phyloP scores from a whole-genome alignment of 2,329 filamentous ascomycete genomes.

The Aureobasidium leucospermi region DNA sequence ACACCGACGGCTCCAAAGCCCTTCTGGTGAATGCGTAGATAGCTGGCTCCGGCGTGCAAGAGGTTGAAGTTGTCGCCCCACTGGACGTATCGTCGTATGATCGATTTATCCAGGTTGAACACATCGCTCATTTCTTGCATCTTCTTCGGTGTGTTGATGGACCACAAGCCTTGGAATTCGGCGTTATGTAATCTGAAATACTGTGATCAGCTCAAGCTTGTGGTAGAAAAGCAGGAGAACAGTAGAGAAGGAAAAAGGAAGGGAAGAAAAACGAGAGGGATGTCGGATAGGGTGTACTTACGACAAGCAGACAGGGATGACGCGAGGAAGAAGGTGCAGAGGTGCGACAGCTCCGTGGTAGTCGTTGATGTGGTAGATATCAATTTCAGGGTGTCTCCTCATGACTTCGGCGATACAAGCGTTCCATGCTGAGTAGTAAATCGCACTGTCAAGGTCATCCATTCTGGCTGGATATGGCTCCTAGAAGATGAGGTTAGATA shows the following conservation, averaged over 20 bases:
- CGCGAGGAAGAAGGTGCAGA: slow-evolving; percentile 56
- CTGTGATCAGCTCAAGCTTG: slow-evolving; percentile 34
- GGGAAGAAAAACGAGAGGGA: too few species aligned
- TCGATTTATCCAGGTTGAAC: slow-evolving; percentile 52
- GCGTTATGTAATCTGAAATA: slow-evolving; percentile 51
- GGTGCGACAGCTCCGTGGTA: slow-evolving; percentile 58
- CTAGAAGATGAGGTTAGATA: slow-evolving; percentile 16
- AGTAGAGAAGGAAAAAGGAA: too few species aligned
- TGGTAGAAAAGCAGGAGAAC: too few species aligned
- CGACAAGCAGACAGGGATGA: slow-evolving; percentile 55
- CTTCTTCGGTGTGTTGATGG: slow-evolving; percentile 55
- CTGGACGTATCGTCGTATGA: slow-evolving; percentile 55
- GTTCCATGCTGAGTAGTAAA: slow-evolving; percentile 65
- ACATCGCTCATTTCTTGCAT: slow-evolving; percentile 56
- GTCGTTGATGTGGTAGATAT: slow-evolving; percentile 61
- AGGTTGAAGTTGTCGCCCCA: slow-evolving; percentile 64
- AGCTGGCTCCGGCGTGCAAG: slow-evolving; percentile 57
- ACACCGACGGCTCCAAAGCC: slow-evolving; percentile 63
- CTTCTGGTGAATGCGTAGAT: slow-evolving; percentile 58
- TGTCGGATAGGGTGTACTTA: too few species aligned
- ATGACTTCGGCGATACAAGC: slow-evolving; percentile 59
- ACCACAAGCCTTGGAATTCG: slow-evolving; percentile 63
- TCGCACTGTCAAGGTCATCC: slow-evolving; percentile 61
- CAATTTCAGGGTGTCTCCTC: slow-evolving; percentile 57
- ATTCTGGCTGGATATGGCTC: slow-evolving; percentile 61